Percentiles rank a stretch among this genome's conserved stretches.
Conservation (phyloP, 2,329 filamentous ascomycete genomes). For the Colletotrichum falcatum region DNA sequence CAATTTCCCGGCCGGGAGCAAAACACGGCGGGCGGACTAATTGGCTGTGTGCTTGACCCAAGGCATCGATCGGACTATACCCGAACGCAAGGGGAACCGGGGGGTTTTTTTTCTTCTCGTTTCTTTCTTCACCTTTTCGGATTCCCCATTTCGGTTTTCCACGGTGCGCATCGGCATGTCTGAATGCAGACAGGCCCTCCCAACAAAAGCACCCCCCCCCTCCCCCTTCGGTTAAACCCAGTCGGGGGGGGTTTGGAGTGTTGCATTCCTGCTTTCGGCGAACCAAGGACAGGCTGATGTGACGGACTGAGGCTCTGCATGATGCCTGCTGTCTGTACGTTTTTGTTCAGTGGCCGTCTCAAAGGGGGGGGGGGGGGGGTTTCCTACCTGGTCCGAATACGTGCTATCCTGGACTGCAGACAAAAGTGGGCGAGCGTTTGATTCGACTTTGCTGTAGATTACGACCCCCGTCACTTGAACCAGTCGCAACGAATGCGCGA, state of each 20-base stretch:
- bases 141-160: neutral
- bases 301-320: no score
- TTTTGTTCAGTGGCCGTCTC: neutral
- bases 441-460: neutral
- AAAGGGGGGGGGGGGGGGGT: no score
- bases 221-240: neutral
- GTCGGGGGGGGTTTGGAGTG: no score
- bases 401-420: neutral
- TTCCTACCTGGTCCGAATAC: neutral
- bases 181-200: neutral
- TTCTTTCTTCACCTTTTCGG: neutral
- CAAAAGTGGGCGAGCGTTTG: neutral
- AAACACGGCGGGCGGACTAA: neutral
- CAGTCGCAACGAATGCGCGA: no score
- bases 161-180: neutral
- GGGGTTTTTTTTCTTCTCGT: no score
- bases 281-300: neutral
- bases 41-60: neutral
- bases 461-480: neutral
- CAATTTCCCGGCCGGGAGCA: neutral
- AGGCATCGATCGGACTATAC: no score
- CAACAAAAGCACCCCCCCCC: no score
- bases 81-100: neutral
- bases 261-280: neutral
- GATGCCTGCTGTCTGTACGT: no score